phyloP scores from a whole-genome alignment of 1,284 basidiomycete genomes.

The Schizophyllum amplum region DNA sequence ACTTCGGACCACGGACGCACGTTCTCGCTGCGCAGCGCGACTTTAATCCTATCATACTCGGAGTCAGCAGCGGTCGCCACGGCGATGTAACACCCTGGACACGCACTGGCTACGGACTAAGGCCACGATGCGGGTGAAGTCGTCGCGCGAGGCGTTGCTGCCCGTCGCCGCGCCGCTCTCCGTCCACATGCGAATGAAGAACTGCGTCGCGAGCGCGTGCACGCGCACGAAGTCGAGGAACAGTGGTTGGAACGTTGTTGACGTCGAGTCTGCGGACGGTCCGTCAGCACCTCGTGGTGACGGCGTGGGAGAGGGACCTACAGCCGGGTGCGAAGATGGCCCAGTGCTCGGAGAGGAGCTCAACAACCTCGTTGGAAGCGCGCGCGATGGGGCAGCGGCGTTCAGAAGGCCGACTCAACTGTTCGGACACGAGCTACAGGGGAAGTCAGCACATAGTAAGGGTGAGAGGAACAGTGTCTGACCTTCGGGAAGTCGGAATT shows the following conservation, averaged over 20 bases:
- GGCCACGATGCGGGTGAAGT: slow-evolving; percentile 78
- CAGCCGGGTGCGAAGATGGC: slow-evolving; percentile 72
- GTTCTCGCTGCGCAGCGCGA: slow-evolving; percentile 72
- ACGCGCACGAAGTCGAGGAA: slow-evolving; percentile 83
- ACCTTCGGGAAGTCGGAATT: slow-evolving; percentile 84
- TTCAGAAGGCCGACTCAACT: slow-evolving; percentile 69
- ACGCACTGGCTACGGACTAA: slow-evolving; percentile 83
- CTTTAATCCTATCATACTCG: slow-evolving; percentile 32
- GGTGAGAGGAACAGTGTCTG: background rate
- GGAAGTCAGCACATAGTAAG: slow-evolving; percentile 1
- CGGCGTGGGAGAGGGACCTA: slow-evolving; percentile 31
- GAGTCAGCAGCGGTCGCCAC: no score
- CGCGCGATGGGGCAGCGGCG: slow-evolving; percentile 82
- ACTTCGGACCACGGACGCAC: slow-evolving; percentile 79
- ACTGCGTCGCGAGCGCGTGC: slow-evolving; percentile 77
- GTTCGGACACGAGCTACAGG: slow-evolving; percentile 66
- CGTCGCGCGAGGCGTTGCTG: slow-evolving; percentile 72
- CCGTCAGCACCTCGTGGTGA: background rate
- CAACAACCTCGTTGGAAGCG: slow-evolving; percentile 83
- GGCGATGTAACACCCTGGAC: background rate
- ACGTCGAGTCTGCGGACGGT: slow-evolving; percentile 55
- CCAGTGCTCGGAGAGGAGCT: slow-evolving; percentile 84
- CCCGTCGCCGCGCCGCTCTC: slow-evolving; percentile 87
- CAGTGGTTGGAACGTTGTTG: slow-evolving; percentile 83
- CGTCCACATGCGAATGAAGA: slow-evolving; percentile 94